These are phyloP conservation scores for Paramecium primaurelia DNA, from an alignment of 73 alveolate genomes.

Conservation along the genomic window DNA sequence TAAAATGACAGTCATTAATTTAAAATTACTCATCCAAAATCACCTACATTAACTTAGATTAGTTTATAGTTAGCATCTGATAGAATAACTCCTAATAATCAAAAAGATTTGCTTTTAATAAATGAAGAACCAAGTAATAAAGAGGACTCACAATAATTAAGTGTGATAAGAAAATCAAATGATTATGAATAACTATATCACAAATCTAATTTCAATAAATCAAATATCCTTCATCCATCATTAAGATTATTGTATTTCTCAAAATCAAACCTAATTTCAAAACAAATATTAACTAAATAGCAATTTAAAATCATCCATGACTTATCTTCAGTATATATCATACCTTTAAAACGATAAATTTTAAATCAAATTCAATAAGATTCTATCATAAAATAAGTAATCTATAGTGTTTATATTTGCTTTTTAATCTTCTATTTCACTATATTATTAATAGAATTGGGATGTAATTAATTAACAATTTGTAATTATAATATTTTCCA, in stretches of 20 bases:
- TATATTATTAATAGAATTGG: not conserved
- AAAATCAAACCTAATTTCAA: not conserved
- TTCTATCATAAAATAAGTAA: not conserved
- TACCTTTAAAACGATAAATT: not conserved
- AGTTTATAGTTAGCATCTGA: not conserved
- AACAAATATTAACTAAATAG: not conserved
- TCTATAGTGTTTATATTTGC: not conserved
- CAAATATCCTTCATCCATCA: not conserved
- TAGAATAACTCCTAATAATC: not conserved
- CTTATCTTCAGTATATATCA: not conserved
- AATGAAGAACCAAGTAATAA: not conserved
- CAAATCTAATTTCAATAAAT: not conserved
- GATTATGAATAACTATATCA: not conserved
- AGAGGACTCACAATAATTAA: not conserved
- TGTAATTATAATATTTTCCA: not conserved
- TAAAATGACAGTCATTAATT: not conserved
- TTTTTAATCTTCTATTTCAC: not conserved
- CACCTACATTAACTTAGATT: not conserved
- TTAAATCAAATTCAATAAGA: not conserved
- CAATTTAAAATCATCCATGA: not conserved
- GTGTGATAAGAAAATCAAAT: not conserved
- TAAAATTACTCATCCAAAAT: not conserved
- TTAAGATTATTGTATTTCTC: not conserved
- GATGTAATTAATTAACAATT: not conserved
- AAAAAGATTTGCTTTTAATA: not conserved